Conservation (phyloP, 352 stramenopile species). For the Phytophthora macrochlamydospora region DNA sequence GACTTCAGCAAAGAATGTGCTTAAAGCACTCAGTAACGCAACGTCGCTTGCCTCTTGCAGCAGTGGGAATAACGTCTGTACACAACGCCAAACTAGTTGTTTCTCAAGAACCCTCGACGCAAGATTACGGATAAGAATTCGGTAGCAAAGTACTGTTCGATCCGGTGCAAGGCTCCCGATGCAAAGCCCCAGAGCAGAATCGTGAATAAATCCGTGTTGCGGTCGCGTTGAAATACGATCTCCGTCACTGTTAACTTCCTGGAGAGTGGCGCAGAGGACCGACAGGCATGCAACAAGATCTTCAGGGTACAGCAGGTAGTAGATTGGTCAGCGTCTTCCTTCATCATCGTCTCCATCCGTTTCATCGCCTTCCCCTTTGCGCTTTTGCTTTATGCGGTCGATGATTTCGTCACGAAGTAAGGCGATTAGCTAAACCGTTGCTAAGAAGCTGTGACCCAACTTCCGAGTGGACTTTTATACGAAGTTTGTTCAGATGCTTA, state of each 20-base stretch:
- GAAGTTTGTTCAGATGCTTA: conserved; percentile 61
- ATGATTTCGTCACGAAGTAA: conserved; percentile 59
- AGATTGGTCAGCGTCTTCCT: conserved; percentile 70
- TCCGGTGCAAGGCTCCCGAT: conserved; percentile 33
- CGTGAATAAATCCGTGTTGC: conserved; percentile 48
- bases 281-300: conserved; percentile 68
- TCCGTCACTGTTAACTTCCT: conserved; percentile 53
- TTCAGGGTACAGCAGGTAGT: conserved; percentile 76
- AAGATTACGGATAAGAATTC: conserved; percentile 71
- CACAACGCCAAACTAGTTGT: conserved; percentile 54
- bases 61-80: conserved; percentile 49
- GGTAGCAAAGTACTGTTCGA: conserved; percentile 70
- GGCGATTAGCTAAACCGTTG: conserved; percentile 49
- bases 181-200: conserved; percentile 43
- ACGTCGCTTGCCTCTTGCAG: conserved; percentile 42
- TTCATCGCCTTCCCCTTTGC: conserved; percentile 9
- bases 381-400: conserved; percentile 30
- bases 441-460: conserved; percentile 63
- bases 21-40: conserved; percentile 53
- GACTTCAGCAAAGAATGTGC: conserved; percentile 69
- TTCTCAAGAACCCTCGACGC: conserved; percentile 56
- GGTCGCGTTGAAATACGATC: conserved; percentile 24
- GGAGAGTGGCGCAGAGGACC: conserved; percentile 67
- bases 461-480: conserved; percentile 75
- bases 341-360: conserved; percentile 40